Conservation (phyloP, 2,329 filamentous ascomycete genomes). For the Cladorrhinum sp. region DNA sequence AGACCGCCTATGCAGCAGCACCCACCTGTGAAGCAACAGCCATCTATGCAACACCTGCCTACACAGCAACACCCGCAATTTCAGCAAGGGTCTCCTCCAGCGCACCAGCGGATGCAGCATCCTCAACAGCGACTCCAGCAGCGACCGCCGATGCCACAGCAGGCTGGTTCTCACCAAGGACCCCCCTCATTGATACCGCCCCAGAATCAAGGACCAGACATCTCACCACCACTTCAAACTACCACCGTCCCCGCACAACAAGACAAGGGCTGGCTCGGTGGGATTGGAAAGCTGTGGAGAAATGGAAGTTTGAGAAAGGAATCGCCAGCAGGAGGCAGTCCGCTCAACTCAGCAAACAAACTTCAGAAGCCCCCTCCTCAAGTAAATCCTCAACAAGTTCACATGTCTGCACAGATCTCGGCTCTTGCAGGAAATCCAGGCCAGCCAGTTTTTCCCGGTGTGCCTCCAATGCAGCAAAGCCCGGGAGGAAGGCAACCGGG, state of each 20-base stretch:
- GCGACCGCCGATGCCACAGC: not conserved
- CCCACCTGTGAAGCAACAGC: not conserved
- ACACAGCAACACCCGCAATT: slow-evolving; percentile 1
- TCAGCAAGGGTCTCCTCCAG: not conserved
- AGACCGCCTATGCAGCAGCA: slow-evolving; percentile 2
- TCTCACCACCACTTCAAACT: not conserved
- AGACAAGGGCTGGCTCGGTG: slow-evolving; percentile 16
- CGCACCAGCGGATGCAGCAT: not conserved
- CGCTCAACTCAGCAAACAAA: not conserved
- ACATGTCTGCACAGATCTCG: not conserved
- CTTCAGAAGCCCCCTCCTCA: slow-evolving; percentile 14
- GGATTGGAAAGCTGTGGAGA: slow-evolving; percentile 15
- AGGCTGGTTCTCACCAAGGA: not conserved
- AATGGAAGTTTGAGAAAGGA: slow-evolving; percentile 14
- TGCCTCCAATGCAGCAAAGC: not conserved
- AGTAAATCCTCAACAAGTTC: not conserved
- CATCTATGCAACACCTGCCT: not conserved
- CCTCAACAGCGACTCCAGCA: not conserved
- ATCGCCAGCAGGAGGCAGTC: not conserved
- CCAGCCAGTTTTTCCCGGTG: not conserved
- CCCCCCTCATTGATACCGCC: not conserved
- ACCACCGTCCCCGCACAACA: slow-evolving; percentile 9
- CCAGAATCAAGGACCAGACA: not conserved
- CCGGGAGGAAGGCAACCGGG: not conserved
- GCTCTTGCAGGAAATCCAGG: not conserved